A percentile compares a stretch with the other conserved stretches of the same genome.
These are phyloP conservation scores for Aurifilum marmelostoma DNA, from an alignment of 2,329 filamentous ascomycete species.

Conservation along the genomic window DNA sequence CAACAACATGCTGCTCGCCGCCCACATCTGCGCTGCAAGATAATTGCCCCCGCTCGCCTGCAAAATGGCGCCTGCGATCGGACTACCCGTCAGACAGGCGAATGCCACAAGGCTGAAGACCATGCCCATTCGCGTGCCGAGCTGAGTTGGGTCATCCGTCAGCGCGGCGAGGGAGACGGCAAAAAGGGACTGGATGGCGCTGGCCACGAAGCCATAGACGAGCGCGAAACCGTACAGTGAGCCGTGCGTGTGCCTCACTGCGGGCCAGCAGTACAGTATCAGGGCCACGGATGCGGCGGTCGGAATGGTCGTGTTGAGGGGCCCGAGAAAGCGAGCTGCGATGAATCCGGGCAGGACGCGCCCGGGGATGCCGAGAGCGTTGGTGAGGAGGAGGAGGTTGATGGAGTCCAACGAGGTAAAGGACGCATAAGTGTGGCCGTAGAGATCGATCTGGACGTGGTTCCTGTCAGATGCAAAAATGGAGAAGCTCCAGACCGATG, in stretches of 20 bases:
- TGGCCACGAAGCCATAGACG: conserved; percentile 52
- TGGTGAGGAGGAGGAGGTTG: too few species aligned
- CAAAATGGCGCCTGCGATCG: conserved; percentile 46
- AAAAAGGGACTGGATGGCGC: conserved; percentile 48
- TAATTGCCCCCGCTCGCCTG: conserved; percentile 33
- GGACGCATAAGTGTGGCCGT: too few species aligned
- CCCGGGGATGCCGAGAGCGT: too few species aligned
- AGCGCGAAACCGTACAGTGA: conserved; percentile 47
- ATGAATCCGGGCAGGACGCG: too few species aligned
- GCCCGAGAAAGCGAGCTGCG: conserved; percentile 46
- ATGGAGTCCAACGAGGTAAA: too few species aligned
- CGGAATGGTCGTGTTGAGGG: conserved; percentile 45
- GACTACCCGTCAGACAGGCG: conserved; percentile 42
- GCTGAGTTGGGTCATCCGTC: conserved; percentile 42
- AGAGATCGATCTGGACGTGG: too few species aligned
- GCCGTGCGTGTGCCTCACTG: conserved; percentile 38
- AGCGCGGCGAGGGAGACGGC: conserved; percentile 47
- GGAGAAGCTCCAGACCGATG: too few species aligned
- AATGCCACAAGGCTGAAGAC: conserved; percentile 42
- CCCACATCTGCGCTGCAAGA: conserved; percentile 38
- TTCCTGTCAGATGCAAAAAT: too few species aligned
- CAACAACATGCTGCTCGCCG: conserved; percentile 34
- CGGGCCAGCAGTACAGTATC: conserved; percentile 46
- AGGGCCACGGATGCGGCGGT: conserved; percentile 40
- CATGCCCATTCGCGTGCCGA: conserved; percentile 52